Base-by-base conservation (phyloP, 441 rosid genomes). In the Gossypium gossypioides region DNA sequence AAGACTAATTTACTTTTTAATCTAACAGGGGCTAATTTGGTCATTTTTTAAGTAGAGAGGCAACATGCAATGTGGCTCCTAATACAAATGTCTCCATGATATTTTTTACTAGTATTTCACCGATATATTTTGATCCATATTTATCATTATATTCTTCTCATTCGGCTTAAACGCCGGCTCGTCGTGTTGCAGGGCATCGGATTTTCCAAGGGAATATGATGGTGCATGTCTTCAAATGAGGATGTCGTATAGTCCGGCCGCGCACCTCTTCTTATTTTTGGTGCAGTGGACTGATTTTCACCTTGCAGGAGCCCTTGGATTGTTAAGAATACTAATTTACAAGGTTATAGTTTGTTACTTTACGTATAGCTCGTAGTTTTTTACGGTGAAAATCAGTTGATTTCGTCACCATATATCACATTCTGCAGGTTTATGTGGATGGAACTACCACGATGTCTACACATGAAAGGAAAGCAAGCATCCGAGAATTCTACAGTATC, bases 141-240 rank as follows among this genome's bases (percentile, higher is more conserved):
- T 18, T 42, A 10, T 37, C 19, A 37, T 72, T 63, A 21, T 10
- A 12, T 27, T 32, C 24, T 61, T 9, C 13, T 54, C 56, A 29
- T 44, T 71, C 16, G 66, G 71, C 50, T 72, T 16, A 27, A 52
- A 40, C 65, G 52, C 37, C 71, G 32, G 32, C 16, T 51, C 44
- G 1, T 66, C 37, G 68, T 16, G 22, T 9, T 72, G 72, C 83
- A 89, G 91, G 77, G 95, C 95, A 6, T 84, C 88, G 1, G 89
- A 88, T 80, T 83, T 77, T 73, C 86, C 88, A 0, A 81, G 91
- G 77, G 92, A 86, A 75, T 82, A 77, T 3, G 95, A 88, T 68
- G 95, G 89, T 44, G 87, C 91, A 51, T 83, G 91, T 71, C 79
- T 89, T 75, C 95, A 89, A 75, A 88, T 89, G 95, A 80, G 91